A percentile compares a stretch with the other conserved stretches of the same genome.
phyloP scores from a whole-genome alignment of 1,139 yeast genomes.

The Arxiozyma bovina region DNA sequence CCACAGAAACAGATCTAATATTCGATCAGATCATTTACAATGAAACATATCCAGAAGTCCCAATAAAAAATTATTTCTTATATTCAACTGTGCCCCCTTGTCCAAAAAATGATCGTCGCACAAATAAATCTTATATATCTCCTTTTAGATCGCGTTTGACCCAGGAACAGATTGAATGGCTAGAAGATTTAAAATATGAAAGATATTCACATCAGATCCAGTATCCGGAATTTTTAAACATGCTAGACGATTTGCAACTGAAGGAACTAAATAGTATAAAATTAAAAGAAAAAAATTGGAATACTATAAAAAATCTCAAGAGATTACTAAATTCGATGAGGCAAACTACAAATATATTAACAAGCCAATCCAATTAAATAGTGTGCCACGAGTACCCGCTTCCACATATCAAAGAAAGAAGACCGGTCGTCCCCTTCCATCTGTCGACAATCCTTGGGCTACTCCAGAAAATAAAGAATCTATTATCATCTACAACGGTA shows the following conservation, averaged over 20 bases:
- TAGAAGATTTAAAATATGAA: not conserved
- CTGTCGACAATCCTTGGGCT: slow-evolving; percentile 5
- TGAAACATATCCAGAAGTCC: not conserved
- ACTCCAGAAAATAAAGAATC: slow-evolving; percentile 5
- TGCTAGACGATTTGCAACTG: slow-evolving; percentile 7
- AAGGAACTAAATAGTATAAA: slow-evolving; percentile 2
- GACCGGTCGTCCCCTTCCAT: not conserved
- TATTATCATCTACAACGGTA: slow-evolving; percentile 3
- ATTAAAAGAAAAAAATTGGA: slow-evolving; percentile 8
- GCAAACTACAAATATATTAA: slow-evolving; percentile 1
- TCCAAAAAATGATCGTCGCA: not conserved
- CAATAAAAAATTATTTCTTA: not conserved
- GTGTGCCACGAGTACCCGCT: slow-evolving; percentile 7
- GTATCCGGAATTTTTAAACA: slow-evolving; percentile 6
- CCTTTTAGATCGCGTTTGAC: slow-evolving; percentile 4
- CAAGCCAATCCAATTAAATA: slow-evolving; percentile 1
- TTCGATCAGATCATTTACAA: slow-evolving; percentile 3
- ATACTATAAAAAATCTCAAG: slow-evolving; percentile 10
- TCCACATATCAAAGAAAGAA: not conserved
- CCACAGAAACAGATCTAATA: slow-evolving; percentile 1
- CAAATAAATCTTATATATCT: not conserved
- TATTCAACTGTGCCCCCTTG: not conserved
- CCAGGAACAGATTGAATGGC: not conserved
- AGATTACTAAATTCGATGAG: slow-evolving; percentile 1
- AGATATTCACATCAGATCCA: slow-evolving; percentile 9